These are phyloP conservation scores for Candida smagusa DNA, from an alignment of 1,139 yeast genomes.

Conservation along the genomic window DNA sequence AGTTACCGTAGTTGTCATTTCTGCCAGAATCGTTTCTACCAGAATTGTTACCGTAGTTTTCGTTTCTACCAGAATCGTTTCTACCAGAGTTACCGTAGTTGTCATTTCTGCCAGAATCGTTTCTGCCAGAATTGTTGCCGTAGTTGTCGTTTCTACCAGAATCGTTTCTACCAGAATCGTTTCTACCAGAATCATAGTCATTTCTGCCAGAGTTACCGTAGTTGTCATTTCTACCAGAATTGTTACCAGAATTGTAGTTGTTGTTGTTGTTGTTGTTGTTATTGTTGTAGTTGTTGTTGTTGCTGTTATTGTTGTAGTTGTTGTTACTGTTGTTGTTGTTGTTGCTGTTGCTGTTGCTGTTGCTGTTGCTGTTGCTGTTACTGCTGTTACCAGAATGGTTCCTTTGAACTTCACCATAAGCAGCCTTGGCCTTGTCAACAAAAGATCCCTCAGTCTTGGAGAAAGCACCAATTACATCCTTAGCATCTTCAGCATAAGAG, in stretches of 20 bases:
- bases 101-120: neutral
- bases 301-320: neutral
- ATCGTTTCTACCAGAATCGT: neutral
- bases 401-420: conserved; percentile 23
- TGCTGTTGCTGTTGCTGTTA: conserved; percentile 1
- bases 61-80: neutral
- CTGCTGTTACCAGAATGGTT: conserved; percentile 8
- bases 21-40: neutral
- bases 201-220: conserved; percentile 2
- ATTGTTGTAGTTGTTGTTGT: conserved; percentile 1
- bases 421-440: conserved; percentile 33
- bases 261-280: conserved; percentile 1
- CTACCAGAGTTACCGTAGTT: conserved; percentile 1
- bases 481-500: conserved; percentile 28
- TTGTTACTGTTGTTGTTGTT: neutral
- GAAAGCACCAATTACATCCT: conserved; percentile 32
- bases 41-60: conserved; percentile 1
- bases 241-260: neutral
- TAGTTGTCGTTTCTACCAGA: neutral
- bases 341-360: conserved; percentile 1
- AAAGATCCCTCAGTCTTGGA: conserved; percentile 27
- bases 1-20: conserved; percentile 1
- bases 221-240: conserved; percentile 2
- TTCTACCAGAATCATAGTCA: neutral
- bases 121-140: neutral